These are phyloP conservation scores for Podila horticola DNA, from an alignment of 192 early-diverging fungal genomes.

Conservation along the genomic window DNA sequence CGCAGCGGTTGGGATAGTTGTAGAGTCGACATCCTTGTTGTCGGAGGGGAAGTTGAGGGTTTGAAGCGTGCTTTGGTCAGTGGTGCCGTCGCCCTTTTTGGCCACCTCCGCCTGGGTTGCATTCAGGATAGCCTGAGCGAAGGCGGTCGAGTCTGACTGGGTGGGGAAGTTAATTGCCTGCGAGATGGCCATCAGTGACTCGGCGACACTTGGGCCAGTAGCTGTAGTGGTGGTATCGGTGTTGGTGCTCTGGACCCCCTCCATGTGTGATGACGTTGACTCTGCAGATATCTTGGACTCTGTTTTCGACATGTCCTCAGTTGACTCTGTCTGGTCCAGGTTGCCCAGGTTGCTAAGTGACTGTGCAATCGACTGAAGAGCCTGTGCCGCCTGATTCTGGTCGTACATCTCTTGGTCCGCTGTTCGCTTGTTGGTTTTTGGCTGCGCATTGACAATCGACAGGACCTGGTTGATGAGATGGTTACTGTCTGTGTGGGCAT, in stretches of 20 bases:
- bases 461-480: slow-evolving; percentile 29
- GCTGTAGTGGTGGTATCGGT: slow-evolving; percentile 4
- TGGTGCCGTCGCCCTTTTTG: slow-evolving; percentile 1
- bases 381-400: slow-evolving; percentile 35
- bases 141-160: slow-evolving; percentile 24
- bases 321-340: not conserved
- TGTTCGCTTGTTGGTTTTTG: slow-evolving; percentile 16
- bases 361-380: slow-evolving; percentile 35
- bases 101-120: slow-evolving; percentile 18
- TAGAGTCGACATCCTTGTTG: not conserved
- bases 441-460: slow-evolving; percentile 13
- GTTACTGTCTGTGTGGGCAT: slow-evolving; percentile 21
- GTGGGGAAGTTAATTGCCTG: slow-evolving; percentile 26
- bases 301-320: not conserved
- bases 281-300: not conserved
- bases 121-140: slow-evolving; percentile 34
- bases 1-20: not conserved
- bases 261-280: not conserved
- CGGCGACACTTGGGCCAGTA: not conserved
- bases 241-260: not conserved
- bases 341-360: slow-evolving; percentile 13
- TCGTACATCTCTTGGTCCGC: slow-evolving; percentile 28
- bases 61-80: slow-evolving; percentile 12
- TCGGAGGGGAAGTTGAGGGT: not conserved
- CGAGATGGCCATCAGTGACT: slow-evolving; percentile 19